Evolutionary conservation across 805 yeast genomes (phyloP).

Genomic region (Saccharomycopsis babjevae): DNA sequence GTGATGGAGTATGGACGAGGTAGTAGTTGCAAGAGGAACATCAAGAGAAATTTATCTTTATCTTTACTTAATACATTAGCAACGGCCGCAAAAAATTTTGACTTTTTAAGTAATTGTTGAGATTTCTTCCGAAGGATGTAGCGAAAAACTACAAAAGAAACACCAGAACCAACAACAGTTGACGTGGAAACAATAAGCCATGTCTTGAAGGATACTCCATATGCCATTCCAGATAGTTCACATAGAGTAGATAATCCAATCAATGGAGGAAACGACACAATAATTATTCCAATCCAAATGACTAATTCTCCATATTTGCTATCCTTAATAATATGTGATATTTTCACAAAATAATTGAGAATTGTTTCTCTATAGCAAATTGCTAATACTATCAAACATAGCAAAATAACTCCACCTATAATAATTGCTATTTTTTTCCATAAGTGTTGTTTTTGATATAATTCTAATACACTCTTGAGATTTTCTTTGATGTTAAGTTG

Average conservation of each 20-base stretch:
- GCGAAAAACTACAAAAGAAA: constrained; percentile 62
- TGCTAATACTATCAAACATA: constrained; percentile 6
- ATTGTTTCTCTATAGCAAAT: constrained; percentile 1
- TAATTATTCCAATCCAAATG: constrained; percentile 43
- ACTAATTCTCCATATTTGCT: constrained; percentile 34
- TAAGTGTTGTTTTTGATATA: neutral
- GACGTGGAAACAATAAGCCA: constrained; percentile 69
- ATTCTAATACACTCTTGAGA: neutral
- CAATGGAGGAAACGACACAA: constrained; percentile 84
- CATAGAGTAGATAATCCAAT: constrained; percentile 69
- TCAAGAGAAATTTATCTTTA: constrained; percentile 51
- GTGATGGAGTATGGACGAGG: constrained; percentile 90
- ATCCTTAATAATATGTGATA: constrained; percentile 37
- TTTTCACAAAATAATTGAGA: constrained; percentile 28
- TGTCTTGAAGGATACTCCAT: constrained; percentile 64
- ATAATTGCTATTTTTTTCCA: constrained; percentile 16
- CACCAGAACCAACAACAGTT: constrained; percentile 61
- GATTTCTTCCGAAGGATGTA: constrained; percentile 50
- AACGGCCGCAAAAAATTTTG: constrained; percentile 62
- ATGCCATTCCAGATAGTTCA: constrained; percentile 66
- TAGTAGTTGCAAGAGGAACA: constrained; percentile 69
- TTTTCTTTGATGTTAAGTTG: neutral
- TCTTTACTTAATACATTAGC: constrained; percentile 58
- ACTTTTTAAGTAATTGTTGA: constrained; percentile 43
- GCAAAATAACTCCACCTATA: constrained; percentile 12